A percentile compares a stretch with the other conserved stretches of the same genome.
Conservation (phyloP, 805 yeast genomes). For the Candida endomychidarum region DNA sequence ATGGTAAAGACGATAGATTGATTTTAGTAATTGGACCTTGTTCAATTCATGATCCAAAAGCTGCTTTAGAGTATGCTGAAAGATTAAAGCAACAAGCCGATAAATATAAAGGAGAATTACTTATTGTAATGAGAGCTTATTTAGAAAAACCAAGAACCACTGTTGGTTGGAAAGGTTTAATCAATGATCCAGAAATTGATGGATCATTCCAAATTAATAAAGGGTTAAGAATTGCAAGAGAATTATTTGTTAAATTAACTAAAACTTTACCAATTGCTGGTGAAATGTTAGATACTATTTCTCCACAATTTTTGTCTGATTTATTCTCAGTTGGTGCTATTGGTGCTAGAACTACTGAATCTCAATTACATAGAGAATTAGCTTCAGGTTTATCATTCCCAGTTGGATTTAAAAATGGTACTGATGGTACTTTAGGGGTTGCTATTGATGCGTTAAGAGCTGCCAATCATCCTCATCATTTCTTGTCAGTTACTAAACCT, state of each 20-base stretch:
- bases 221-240: conserved; percentile 85
- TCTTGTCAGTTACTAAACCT: conserved; percentile 95
- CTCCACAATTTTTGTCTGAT: conserved; percentile 94
- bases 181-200: conserved; percentile 94
- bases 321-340: conserved; percentile 93
- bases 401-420: conserved; percentile 96
- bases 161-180: conserved; percentile 98
- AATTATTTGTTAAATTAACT: conserved; percentile 80
- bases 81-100: conserved; percentile 66
- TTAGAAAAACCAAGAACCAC: conserved; percentile 98
- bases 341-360: conserved; percentile 99
- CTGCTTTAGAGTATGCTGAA: conserved; percentile 85
- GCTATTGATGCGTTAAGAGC: conserved; percentile 94
- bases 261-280: conserved; percentile 87
- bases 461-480: conserved; percentile 89
- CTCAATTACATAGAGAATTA: conserved; percentile 95
- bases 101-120: conserved; percentile 72
- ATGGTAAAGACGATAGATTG: conserved; percentile 77
- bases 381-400: conserved; percentile 99
- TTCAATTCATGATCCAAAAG: conserved; percentile 87
- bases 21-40: conserved; percentile 95
- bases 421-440: conserved; percentile 91
- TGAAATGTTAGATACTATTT: conserved; percentile 97
- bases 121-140: conserved; percentile 94
- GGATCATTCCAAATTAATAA: conserved; percentile 92